Evolutionary conservation across 371 early-diverging fungal species (phyloP), one percentile per base, ranked within the genome.

Genomic region (Dinochytrium kinnereticum): DNA sequence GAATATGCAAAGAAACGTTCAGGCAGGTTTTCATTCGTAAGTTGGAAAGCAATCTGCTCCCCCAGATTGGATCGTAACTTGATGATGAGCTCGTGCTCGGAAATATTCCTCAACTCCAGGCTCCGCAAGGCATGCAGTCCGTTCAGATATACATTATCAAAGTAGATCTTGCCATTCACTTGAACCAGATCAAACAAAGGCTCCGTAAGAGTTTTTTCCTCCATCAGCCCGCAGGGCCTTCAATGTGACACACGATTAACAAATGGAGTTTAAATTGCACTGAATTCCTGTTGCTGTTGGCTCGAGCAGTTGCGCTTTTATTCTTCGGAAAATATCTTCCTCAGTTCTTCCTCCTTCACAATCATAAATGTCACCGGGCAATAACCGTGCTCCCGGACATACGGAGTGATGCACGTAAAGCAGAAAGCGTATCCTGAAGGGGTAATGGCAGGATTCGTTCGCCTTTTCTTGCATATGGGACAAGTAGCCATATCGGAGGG

Each of bases 11-110:
- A 10, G 1, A 21, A 38, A 28, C 53, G 70, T 34, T 79, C 79
- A 5, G 87, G 88, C 17, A 93, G 78, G 80, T 96, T 96, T 77
- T 96, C 96, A 80, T 96, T 96, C 24, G 88, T 83, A 21, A 93
- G 86, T 78, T 96, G 96, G 81, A 95, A 96, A 15, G 92, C 91
- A 53, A 96, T 88, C 79, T 96, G 95, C 24, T 84, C 80, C 13
- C 92, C 90, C 44, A 96, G 83, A 75, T 92, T 94, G 26, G 93
- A 92, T 36, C 94, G 86, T 82, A 95, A 85, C 80, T 93, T 92
- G 44, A 95, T 88, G 26, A 87, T 74, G 36, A 94, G 82, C 26
- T 83, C 76, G 17, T 82, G 78, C 28, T 85, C 78, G 26, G 89
- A 89, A 37, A 86, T 78, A 81, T 94, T 95, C 39, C 90, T 87